Evolutionary conservation across 306 rosid species (phyloP), one percentile per base, ranked within the genome.

Genomic region (Urtica urens): DNA sequence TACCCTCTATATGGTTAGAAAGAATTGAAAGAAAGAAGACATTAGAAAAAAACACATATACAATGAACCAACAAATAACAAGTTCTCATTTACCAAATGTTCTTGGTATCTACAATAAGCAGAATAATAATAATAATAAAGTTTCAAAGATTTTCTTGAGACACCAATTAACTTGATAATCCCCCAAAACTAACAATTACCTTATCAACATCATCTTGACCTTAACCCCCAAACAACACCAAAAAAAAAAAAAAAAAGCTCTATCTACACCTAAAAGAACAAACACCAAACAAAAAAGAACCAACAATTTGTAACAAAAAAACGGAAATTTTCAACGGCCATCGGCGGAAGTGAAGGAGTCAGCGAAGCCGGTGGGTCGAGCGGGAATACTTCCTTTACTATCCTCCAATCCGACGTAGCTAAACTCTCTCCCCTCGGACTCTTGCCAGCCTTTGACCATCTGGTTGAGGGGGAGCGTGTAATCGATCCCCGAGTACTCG

Each of bases 391-490:
- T 92, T 21, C 94, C 78, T 74, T 92, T 92, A 47, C 94, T 92
- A 64, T 82, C 94, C 60, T 79, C 93, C 28, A 85, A 49, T 52
- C 72, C 79, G 64, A 75, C 49, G 38, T 65, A 82, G 57, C 99
- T 68, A 10, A 55, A 42, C 60, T 92, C 99, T 47, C 72, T 79
- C 52, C 93, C 96, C 76, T 85, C 96, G 2, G 93, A 77, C 61
- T 87, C 99, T 56, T 92, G 93, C 99, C 96, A 92, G 5, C 81
- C 99, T 74, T 85, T 92, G 65, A 92, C 99, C 99, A 92, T 92
- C 66, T 82, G 96, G 65, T 71, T 79, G 25, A 92, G 96, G 23
- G 99, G 94, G 18, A 79, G 87, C 64, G 83, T 92, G 35, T 82
- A 85, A 66, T 85, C 96, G 11, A 92, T 82, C 49, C 93, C 99